Conservation (phyloP, 306 rosid genomes). For the Astragalus glycyphyllos region DNA sequence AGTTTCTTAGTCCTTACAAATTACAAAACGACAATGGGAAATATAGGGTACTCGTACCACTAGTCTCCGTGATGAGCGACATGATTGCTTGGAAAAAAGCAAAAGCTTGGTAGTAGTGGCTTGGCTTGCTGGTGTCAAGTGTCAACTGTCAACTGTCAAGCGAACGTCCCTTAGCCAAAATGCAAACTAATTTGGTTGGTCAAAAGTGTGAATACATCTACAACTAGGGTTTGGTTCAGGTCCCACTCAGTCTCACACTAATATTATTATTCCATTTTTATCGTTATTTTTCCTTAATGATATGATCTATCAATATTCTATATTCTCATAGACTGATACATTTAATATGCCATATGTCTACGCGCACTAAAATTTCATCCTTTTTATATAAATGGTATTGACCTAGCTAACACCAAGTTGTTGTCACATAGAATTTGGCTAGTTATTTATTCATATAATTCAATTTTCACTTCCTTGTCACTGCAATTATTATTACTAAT, state of each 20-base stretch:
- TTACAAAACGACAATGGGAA: constrained; percentile 38
- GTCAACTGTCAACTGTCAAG: no score
- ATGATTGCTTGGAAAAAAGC: constrained; percentile 47
- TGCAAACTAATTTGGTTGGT: constrained; percentile 30
- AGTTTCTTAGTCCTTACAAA: not conserved
- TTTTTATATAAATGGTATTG: constrained; percentile 24
- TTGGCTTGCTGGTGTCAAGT: constrained; percentile 19
- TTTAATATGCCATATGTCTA: not conserved
- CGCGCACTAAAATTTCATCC: not conserved
- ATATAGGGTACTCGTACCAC: not conserved
- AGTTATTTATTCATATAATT: not conserved
- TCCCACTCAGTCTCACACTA: constrained; percentile 36
- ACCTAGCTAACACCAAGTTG: constrained; percentile 41
- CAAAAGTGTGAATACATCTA: constrained; percentile 32
- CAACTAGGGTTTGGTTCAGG: not conserved
- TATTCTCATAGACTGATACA: constrained; percentile 24
- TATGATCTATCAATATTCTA: constrained; percentile 4
- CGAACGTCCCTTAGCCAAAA: constrained; percentile 40
- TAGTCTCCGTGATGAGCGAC: constrained; percentile 54
- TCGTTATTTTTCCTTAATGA: not conserved
- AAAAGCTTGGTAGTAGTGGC: constrained; percentile 43
- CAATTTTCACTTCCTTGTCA: constrained; percentile 18
- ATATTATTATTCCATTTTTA: not conserved
- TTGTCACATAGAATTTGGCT: constrained; percentile 4
- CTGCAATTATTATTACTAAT: constrained; percentile 15